Conservation (phyloP, 2,329 filamentous ascomycete genomes). For the Erysiphe neolycopersici region DNA sequence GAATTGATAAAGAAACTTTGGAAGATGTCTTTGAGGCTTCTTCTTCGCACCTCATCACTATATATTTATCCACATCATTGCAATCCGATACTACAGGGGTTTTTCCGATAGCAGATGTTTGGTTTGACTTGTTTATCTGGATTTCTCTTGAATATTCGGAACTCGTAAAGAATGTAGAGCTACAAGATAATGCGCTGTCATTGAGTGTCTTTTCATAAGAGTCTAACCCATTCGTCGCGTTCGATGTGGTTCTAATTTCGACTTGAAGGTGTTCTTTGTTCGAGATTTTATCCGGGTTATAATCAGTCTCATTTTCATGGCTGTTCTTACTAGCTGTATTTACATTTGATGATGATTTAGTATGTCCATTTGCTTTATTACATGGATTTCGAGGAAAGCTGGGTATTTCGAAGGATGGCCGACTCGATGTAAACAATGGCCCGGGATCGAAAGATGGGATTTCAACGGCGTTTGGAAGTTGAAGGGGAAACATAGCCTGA, state of each 20-base stretch:
- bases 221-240: slow-evolving; percentile 23
- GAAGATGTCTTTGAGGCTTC: slow-evolving; percentile 5
- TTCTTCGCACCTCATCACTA: slow-evolving; percentile 7
- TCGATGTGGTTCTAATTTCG: slow-evolving; percentile 14
- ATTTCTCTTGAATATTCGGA: slow-evolving; percentile 12
- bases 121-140: slow-evolving; percentile 7
- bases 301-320: slow-evolving; percentile 11
- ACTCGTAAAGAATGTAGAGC: slow-evolving; percentile 1
- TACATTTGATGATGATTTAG: slow-evolving; percentile 6
- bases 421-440: slow-evolving; percentile 9
- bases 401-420: slow-evolving; percentile 13
- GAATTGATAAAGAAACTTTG: slow-evolving; percentile 6
- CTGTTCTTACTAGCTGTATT: slow-evolving; percentile 13
- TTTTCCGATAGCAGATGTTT: not conserved
- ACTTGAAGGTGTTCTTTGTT: slow-evolving; percentile 1
- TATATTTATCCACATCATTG: slow-evolving; percentile 5
- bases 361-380: slow-evolving; percentile 14
- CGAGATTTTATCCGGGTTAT: slow-evolving; percentile 10
- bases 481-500: slow-evolving; percentile 1
- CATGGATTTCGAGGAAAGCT: slow-evolving; percentile 13
- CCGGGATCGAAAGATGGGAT: slow-evolving; percentile 23
- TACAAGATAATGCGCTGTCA: slow-evolving; percentile 11
- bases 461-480: slow-evolving; percentile 19
- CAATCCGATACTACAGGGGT: slow-evolving; percentile 8
- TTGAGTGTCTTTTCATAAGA: slow-evolving; percentile 5